These are phyloP conservation scores for Talaromyces sp. DNA, from an alignment of 2,329 filamentous ascomycete genomes.

Conservation along the genomic window DNA sequence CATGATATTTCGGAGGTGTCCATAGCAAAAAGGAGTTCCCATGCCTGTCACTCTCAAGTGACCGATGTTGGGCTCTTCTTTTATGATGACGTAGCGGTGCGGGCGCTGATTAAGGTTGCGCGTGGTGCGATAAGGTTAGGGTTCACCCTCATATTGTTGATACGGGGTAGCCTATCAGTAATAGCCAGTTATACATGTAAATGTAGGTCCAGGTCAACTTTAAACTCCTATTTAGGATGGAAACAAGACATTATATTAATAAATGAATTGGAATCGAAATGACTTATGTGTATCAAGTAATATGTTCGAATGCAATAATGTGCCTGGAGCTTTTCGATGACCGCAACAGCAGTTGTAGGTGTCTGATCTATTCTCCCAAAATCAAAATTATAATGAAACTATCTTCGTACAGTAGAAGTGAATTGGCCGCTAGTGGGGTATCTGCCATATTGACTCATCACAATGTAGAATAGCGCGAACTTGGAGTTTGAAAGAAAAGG, in stretches of 20 bases:
- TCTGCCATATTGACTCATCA: background rate
- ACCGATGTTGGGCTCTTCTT: background rate
- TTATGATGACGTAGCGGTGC: background rate
- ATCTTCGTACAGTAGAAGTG: background rate
- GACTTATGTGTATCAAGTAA: background rate
- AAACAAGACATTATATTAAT: background rate
- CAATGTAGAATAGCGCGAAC: background rate
- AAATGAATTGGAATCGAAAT: background rate
- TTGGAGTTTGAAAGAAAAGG: background rate
- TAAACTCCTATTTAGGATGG: background rate
- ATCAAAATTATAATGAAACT: background rate
- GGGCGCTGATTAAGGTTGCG: background rate
- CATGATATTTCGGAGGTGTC: background rate
- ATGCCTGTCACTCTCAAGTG: background rate
- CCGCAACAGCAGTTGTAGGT: background rate
- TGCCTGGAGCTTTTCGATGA: background rate
- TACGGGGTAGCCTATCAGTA: slow-evolving; percentile 10
- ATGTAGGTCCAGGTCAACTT: background rate
- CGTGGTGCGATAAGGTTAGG: background rate
- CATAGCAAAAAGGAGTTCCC: background rate
- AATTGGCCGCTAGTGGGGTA: background rate
- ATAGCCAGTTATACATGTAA: background rate
- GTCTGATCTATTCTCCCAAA: background rate
- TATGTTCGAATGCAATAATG: background rate
- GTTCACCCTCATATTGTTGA: background rate